Conservation (phyloP, 768 basidiomycete species). For the Postia placenta region DNA sequence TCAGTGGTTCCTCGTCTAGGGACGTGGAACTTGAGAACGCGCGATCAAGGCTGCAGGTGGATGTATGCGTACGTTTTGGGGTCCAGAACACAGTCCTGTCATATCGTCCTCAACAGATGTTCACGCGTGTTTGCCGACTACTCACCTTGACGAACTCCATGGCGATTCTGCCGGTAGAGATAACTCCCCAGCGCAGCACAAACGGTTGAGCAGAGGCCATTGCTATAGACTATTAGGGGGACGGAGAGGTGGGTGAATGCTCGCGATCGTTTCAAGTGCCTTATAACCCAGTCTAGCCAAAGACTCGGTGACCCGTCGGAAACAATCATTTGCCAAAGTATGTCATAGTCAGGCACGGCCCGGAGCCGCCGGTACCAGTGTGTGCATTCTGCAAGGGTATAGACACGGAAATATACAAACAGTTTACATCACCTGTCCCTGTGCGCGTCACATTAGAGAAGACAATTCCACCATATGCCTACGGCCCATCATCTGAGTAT, state of each 20-base stretch:
- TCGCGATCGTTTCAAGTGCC: background rate
- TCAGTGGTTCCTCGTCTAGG: slow-evolving; percentile 60
- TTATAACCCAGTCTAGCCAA: background rate
- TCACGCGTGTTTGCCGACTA: background rate
- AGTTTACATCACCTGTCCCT: slow-evolving; percentile 1
- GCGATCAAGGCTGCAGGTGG: background rate
- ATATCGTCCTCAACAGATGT: background rate
- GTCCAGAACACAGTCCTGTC: slow-evolving; percentile 69
- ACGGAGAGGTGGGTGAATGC: background rate
- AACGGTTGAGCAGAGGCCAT: slow-evolving; percentile 26
- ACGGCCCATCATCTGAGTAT: slow-evolving; percentile 18
- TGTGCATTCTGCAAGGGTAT: background rate
- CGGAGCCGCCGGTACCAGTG: background rate
- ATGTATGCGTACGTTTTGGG: slow-evolving; percentile 55
- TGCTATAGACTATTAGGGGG: background rate
- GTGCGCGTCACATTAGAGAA: background rate
- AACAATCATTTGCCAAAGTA: background rate
- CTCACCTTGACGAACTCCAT: slow-evolving; percentile 59
- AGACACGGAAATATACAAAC: background rate
- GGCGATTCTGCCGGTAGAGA: slow-evolving; percentile 77
- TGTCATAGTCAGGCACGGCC: slow-evolving; percentile 2
- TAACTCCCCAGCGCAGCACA: slow-evolving; percentile 76
- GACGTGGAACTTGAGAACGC: background rate
- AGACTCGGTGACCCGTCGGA: slow-evolving; percentile 3
- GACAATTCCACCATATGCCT: background rate